Conservation (phyloP, 2,329 filamentous ascomycete species). For the Mycosphaerella sp. region DNA sequence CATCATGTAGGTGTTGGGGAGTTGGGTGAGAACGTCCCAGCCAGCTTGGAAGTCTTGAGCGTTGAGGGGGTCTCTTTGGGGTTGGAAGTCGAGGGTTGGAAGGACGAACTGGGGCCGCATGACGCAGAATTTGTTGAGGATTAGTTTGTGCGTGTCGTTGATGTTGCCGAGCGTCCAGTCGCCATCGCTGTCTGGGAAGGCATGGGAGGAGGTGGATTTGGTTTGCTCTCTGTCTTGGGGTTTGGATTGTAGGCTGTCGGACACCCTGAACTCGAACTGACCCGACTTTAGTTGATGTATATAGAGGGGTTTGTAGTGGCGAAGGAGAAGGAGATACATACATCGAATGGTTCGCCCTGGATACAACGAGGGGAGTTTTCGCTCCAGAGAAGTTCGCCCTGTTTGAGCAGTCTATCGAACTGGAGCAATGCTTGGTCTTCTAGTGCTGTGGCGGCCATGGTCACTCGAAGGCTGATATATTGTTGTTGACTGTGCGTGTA, state of each 20-base stretch:
- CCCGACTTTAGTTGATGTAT: neutral
- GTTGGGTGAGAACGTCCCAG: conserved; percentile 34
- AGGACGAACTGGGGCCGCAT: conserved; percentile 36
- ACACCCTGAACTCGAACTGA: conserved; percentile 17
- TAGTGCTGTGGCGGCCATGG: conserved; percentile 1
- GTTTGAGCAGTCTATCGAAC: conserved; percentile 11
- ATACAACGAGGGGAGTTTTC: conserved; percentile 2
- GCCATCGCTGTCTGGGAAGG: conserved; percentile 15
- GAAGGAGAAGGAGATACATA: neutral
- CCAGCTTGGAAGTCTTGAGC: conserved; percentile 34
- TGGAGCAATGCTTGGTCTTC: conserved; percentile 9
- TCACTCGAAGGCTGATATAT: no score
- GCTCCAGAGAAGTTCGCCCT: conserved; percentile 13
- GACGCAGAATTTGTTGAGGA: conserved; percentile 37
- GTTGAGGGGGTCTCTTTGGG: conserved; percentile 38
- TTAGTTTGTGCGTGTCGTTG: conserved; percentile 32
- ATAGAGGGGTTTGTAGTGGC: no score
- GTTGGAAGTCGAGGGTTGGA: conserved; percentile 37
- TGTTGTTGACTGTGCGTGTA: no score
- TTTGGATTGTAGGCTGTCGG: conserved; percentile 14
- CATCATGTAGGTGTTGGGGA: conserved; percentile 32
- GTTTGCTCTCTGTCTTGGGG: conserved; percentile 12
- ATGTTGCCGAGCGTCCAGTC: conserved; percentile 30
- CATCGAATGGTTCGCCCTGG: conserved; percentile 3
- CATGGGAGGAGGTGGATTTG: conserved; percentile 1